Evolutionary conservation across 2,329 filamentous ascomycete species (phyloP).

Genomic region (Paecilomyces variotii): DNA sequence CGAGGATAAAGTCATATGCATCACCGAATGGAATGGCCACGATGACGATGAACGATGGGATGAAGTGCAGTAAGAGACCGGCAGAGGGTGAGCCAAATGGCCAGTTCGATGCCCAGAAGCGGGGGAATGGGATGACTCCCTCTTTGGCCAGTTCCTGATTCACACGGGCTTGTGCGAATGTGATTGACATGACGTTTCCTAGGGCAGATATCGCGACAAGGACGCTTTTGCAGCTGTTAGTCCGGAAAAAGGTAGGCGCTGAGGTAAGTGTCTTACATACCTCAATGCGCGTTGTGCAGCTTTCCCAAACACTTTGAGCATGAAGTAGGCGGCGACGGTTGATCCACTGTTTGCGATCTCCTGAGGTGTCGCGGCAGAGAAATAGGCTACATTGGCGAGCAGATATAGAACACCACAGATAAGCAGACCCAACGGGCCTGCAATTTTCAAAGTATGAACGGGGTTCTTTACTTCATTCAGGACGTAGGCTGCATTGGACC

Average conservation of each 20-base stretch:
- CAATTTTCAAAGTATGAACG: conserved; percentile 55
- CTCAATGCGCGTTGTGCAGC: conserved; percentile 4
- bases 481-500: conserved; percentile 26
- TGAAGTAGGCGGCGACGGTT: conserved; percentile 36
- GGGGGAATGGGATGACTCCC: conserved; percentile 56
- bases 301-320: conserved; percentile 36
- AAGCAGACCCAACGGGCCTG: conserved; percentile 54
- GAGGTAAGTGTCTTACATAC: not conserved
- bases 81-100: conserved; percentile 56
- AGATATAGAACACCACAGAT: conserved; percentile 56
- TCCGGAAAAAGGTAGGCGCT: not conserved
- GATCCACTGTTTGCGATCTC: conserved; percentile 35
- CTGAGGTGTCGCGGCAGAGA: conserved; percentile 42
- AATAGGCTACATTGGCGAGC: conserved; percentile 60
- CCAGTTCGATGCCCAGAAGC: conserved; percentile 56
- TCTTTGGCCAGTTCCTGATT: conserved; percentile 60
- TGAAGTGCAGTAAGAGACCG: conserved; percentile 57
- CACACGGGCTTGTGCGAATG: conserved; percentile 60
- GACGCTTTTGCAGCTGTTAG: conserved; percentile 44
- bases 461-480: conserved; percentile 60
- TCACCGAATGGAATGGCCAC: conserved; percentile 54
- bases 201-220: conserved; percentile 62
- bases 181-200: conserved; percentile 59
- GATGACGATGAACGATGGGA: conserved; percentile 58
- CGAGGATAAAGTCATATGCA: conserved; percentile 22